Evolutionary conservation across 345 rosid species (phyloP).

Genomic region (Salix caprea): DNA sequence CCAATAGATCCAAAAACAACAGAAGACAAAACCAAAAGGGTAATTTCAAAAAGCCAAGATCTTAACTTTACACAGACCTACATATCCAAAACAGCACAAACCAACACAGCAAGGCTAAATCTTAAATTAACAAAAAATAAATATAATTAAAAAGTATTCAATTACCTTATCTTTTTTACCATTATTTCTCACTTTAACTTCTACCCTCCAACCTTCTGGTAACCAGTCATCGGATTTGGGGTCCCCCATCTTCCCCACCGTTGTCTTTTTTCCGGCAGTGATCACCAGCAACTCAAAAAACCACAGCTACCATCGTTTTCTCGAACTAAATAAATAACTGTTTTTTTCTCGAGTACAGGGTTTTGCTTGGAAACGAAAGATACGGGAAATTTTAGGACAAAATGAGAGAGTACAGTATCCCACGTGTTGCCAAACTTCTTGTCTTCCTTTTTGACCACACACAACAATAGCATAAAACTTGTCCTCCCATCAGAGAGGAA

Average conservation of each 20-base stretch:
- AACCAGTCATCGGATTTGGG: conserved; percentile 37
- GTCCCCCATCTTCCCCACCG: conserved; percentile 19
- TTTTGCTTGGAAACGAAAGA: background rate
- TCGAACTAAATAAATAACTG: background rate
- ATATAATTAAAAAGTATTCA: background rate
- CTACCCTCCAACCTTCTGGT: conserved; percentile 59
- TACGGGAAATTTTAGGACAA: conserved; percentile 1
- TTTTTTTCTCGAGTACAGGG: background rate
- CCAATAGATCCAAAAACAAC: background rate
- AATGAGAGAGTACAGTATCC: conserved; percentile 20
- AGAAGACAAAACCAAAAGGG: background rate
- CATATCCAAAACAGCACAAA: background rate
- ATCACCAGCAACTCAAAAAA: background rate
- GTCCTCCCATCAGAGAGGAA: background rate
- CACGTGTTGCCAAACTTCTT: conserved; percentile 39
- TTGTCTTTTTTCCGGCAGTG: background rate
- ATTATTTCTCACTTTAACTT: conserved; percentile 45
- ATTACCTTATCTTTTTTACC: conserved; percentile 79
- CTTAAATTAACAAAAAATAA: background rate
- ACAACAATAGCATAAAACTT: background rate
- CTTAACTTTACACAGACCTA: background rate
- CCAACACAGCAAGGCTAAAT: background rate
- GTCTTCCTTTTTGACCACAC: background rate
- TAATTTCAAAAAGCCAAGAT: background rate
- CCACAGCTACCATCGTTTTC: background rate